Evolutionary conservation across 2,329 filamentous ascomycete genomes (phyloP).

Genomic region (Ophiocordyceps robertsii): DNA sequence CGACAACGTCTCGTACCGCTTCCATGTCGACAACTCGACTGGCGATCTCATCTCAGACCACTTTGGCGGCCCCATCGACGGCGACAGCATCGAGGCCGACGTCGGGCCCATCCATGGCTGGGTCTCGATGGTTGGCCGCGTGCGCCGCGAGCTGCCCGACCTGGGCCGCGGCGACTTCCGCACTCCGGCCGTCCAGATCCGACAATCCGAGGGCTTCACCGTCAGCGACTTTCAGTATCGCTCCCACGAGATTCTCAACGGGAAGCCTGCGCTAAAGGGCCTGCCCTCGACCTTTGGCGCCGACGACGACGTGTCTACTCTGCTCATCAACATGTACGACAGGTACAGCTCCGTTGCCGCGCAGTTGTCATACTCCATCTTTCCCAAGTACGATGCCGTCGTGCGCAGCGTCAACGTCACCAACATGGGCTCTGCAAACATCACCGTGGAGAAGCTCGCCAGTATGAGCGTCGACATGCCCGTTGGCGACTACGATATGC

Average conservation of each 20-base stretch:
- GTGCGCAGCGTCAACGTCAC: slow-evolving; percentile 47
- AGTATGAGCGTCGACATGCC: slow-evolving; percentile 51
- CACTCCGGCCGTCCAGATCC: slow-evolving; percentile 45
- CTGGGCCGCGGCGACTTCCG: slow-evolving; percentile 50
- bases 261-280: slow-evolving; percentile 42
- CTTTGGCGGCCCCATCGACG: slow-evolving; percentile 42
- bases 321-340: slow-evolving; percentile 45
- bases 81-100: slow-evolving; percentile 28
- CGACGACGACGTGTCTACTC: slow-evolving; percentile 41
- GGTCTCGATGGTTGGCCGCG: slow-evolving; percentile 33
- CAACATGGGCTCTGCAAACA: slow-evolving; percentile 39
- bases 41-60: slow-evolving; percentile 47
- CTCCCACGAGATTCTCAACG: slow-evolving; percentile 38
- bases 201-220: slow-evolving; percentile 43
- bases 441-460: slow-evolving; percentile 41
- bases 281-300: slow-evolving; percentile 46
- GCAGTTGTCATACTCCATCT: slow-evolving; percentile 49
- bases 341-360: slow-evolving; percentile 43
- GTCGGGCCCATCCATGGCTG: slow-evolving; percentile 32
- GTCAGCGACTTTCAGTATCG: slow-evolving; percentile 45
- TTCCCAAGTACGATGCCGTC: slow-evolving; percentile 46
- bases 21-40: slow-evolving; percentile 43
- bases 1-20: slow-evolving; percentile 44
- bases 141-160: slow-evolving; percentile 50
- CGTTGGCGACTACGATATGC: slow-evolving; percentile 45